These are phyloP conservation scores for Xylaria intraflava DNA, from an alignment of 495 filamentous ascomycete genomes.

Conservation along the genomic window DNA sequence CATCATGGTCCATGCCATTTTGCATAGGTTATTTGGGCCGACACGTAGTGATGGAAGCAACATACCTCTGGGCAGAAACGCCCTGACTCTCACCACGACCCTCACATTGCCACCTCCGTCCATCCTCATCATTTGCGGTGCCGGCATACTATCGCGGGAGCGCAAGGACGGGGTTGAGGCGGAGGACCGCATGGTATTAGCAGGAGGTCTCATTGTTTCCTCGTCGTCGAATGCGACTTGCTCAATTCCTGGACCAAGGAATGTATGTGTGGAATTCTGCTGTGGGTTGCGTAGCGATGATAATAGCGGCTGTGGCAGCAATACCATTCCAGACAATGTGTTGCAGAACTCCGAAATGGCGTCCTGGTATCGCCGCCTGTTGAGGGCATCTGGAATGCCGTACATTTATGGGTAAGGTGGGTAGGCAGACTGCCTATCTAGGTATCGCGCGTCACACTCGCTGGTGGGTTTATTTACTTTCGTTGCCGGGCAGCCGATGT, in stretches of 20 bases:
- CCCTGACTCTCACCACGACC: slow-evolving; percentile 88
- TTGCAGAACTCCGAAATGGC: slow-evolving; percentile 36
- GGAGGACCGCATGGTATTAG: slow-evolving; percentile 44
- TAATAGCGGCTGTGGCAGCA: slow-evolving; percentile 27
- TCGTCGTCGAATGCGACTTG: slow-evolving; percentile 1
- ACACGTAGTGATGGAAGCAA: not conserved
- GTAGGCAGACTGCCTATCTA: not conserved
- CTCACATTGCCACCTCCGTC: slow-evolving; percentile 78
- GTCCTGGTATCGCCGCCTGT: slow-evolving; percentile 21
- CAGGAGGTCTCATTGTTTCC: slow-evolving; percentile 4
- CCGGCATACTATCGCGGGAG: slow-evolving; percentile 58
- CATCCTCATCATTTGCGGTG: slow-evolving; percentile 36
- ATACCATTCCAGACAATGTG: slow-evolving; percentile 42
- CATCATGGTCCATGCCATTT: not conserved
- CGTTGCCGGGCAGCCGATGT: slow-evolving; percentile 9
- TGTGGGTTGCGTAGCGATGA: not conserved
- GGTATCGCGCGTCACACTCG: too few species aligned
- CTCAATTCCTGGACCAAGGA: not conserved
- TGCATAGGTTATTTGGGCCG: not conserved
- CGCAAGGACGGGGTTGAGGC: slow-evolving; percentile 67
- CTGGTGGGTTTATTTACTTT: slow-evolving; percentile 7
- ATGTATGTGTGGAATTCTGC: slow-evolving; percentile 4
- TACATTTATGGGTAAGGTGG: slow-evolving; percentile 12
- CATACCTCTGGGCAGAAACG: slow-evolving; percentile 82
- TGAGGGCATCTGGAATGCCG: slow-evolving; percentile 20